Percentiles rank a stretch among this genome's conserved stretches.
Evolutionary conservation across 2,329 filamentous ascomycete genomes (phyloP).

Genomic region (Diaporthe amygdali): DNA sequence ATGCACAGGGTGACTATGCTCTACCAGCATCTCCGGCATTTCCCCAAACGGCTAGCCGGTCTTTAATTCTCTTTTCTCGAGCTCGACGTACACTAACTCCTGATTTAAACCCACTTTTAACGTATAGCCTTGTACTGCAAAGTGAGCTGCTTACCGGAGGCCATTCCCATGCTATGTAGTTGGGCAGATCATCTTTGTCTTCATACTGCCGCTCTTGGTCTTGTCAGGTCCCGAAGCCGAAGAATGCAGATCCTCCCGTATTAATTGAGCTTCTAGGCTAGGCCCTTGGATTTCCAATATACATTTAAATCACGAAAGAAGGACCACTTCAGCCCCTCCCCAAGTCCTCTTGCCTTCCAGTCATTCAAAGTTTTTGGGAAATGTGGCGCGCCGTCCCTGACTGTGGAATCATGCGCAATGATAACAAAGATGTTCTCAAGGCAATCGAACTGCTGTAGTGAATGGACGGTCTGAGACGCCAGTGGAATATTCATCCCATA

Average conservation of each 20-base stretch:
- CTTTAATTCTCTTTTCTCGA: too few relatives aligned
- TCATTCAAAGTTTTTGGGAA: background rate
- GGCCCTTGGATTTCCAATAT: background rate
- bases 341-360: background rate
- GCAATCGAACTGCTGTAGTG: conserved; percentile 24
- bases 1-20: too few relatives aligned
- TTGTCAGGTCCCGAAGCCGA: background rate
- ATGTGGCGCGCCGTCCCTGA: background rate
- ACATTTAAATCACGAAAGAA: background rate
- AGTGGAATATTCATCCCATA: conserved; percentile 31
- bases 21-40: too few relatives aligned
- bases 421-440: conserved; percentile 24
- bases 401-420: conserved; percentile 20
- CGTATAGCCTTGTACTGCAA: too few relatives aligned
- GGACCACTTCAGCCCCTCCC: background rate
- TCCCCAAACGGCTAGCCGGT: too few relatives aligned
- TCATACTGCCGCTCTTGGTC: too few relatives aligned
- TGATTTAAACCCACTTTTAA: too few relatives aligned
- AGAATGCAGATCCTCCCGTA: too few relatives aligned
- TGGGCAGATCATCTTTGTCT: too few relatives aligned
- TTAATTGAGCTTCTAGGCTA: background rate
- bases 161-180: too few relatives aligned
- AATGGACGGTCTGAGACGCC: conserved; percentile 26
- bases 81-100: too few relatives aligned
- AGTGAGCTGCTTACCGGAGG: too few relatives aligned